These are phyloP conservation scores for Trametopsis cervina DNA, from an alignment of 768 basidiomycete species.

Conservation along the genomic window DNA sequence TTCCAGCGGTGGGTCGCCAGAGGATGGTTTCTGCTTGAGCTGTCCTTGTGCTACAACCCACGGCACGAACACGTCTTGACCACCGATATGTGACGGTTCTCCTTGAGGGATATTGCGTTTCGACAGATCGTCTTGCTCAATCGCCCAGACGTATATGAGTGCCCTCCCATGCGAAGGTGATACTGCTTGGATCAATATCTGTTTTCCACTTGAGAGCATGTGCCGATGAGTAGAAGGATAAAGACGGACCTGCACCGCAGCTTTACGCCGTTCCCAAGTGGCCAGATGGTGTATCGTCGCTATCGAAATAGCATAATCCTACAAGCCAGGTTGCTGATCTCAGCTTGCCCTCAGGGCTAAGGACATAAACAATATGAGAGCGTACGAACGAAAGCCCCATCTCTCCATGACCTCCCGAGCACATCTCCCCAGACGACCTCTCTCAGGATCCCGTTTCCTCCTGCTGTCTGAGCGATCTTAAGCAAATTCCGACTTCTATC, in stretches of 20 bases:
- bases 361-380: background rate
- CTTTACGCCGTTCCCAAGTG: constrained; percentile 62
- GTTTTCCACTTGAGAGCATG: constrained; percentile 1
- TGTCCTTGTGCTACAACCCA: constrained; percentile 52
- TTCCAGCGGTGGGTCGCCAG: constrained; percentile 1
- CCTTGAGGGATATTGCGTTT: constrained; percentile 55
- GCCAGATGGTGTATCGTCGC: constrained; percentile 97
- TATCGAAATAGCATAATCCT: constrained; percentile 97
- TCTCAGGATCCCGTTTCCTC: constrained; percentile 35
- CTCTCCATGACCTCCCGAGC: constrained; percentile 65
- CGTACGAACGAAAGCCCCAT: constrained; percentile 69
- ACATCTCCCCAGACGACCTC: constrained; percentile 83
- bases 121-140: constrained; percentile 84
- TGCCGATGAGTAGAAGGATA: background rate
- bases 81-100: constrained; percentile 25
- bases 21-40: constrained; percentile 15
- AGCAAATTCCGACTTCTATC: constrained; percentile 79
- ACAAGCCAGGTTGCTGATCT: constrained; percentile 6
- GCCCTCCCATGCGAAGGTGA: constrained; percentile 67
- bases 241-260: constrained; percentile 61
- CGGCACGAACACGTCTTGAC: constrained; percentile 84
- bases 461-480: constrained; percentile 63
- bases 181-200: constrained; percentile 62
- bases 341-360: background rate
- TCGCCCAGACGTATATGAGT: constrained; percentile 95